Evolutionary conservation across 768 basidiomycete genomes (phyloP).

Genomic region (Russula sp.): DNA sequence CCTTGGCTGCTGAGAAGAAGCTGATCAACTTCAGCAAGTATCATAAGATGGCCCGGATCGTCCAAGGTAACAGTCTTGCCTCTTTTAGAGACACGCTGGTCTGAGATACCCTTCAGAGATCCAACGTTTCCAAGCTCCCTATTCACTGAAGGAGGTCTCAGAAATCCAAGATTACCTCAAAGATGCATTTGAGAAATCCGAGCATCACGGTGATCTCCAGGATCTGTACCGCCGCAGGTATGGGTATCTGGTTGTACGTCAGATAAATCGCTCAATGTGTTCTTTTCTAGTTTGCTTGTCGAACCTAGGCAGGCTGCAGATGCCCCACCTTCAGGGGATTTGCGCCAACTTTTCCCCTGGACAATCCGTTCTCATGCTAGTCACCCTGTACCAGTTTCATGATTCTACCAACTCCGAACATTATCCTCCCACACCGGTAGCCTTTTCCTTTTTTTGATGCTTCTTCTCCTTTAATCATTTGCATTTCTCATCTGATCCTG

Average conservation of each 20-base stretch:
- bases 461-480: slow-evolving; percentile 7
- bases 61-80: slow-evolving; percentile 54
- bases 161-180: slow-evolving; percentile 83
- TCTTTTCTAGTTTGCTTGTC: slow-evolving; percentile 59
- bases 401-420: background rate
- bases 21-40: slow-evolving; percentile 97
- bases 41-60: slow-evolving; percentile 81
- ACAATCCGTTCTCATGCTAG: slow-evolving; percentile 46
- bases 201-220: slow-evolving; percentile 75
- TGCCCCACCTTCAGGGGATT: slow-evolving; percentile 56
- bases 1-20: slow-evolving; percentile 68
- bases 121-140: slow-evolving; percentile 87
- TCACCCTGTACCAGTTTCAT: slow-evolving; percentile 26
- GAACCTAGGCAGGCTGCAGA: slow-evolving; percentile 82
- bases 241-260: slow-evolving; percentile 31
- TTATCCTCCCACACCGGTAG: slow-evolving; percentile 11
- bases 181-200: slow-evolving; percentile 69
- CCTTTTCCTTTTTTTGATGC: background rate
- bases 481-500: slow-evolving; percentile 26
- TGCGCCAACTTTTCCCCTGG: slow-evolving; percentile 80
- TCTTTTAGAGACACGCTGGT: background rate
- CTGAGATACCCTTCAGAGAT: slow-evolving; percentile 54
- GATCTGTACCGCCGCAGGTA: slow-evolving; percentile 85
- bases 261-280: slow-evolving; percentile 17
- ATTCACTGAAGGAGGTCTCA: slow-evolving; percentile 82